Evolutionary conservation across 495 filamentous ascomycete genomes (phyloP), one percentile per base, ranked within the genome.

Genomic region (Acidomyces sp.): DNA sequence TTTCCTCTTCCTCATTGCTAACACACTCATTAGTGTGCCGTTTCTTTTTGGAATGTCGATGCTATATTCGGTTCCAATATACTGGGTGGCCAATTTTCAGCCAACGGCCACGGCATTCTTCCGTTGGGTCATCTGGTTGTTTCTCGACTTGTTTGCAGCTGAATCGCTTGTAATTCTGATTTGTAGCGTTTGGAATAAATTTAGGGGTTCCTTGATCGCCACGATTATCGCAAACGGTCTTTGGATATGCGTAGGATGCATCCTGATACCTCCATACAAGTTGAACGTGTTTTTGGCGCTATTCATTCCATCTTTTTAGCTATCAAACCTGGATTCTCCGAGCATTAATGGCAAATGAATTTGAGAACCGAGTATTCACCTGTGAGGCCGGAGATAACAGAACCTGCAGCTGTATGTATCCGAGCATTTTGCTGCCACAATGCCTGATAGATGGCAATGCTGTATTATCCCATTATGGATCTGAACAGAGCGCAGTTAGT

Each of bases 291-390:
- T 87, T 39, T 87, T n/a, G 78, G 75, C 70, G 71, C 55, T 87
- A 85, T 51, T 77, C 79, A 0, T 85, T 84, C 45, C 74, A 80
- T 45, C 85, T 78, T 51, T 85, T 82, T 49, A 78, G 85, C 49
- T 85, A 84, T 49, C 79, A 83, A 58, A 60, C 40, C 31, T 86
- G 82, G 46, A 81, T 85, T 21, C 85, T 88, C 64, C 76, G 82
- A 47, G 82, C 80, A 11, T 84, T 88, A 81, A 83, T 88, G 80
- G 71, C 85, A 15, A 86, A 85, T 51, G 80, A 87, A 58, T 85
- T 87, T 52, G 57, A 54, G 0, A 26, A 71, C 11, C 55, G 80
- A 1, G 65, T 44, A 4, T 87, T 80, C 50, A 52, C 55, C 15
- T 86, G 80, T 42, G 56, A 21, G 17, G 31, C 13, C 7, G 26